These are phyloP conservation scores for Septoria petroselini DNA, from an alignment of 2,329 filamentous ascomycete genomes.

Conservation along the genomic window DNA sequence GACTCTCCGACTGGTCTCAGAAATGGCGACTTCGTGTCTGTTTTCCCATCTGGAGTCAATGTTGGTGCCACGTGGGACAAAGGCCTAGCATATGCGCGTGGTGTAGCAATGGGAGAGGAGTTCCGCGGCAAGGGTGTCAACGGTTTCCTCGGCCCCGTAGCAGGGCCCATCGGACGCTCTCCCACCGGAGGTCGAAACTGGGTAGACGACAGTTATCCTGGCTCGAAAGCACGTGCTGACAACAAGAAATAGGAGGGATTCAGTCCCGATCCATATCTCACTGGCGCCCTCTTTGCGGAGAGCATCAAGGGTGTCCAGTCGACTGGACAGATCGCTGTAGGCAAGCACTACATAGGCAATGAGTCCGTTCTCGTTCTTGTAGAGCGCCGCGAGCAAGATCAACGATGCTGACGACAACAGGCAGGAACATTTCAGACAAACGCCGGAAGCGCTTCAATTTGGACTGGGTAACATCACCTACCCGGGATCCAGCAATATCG, in stretches of 20 bases:
- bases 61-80: constrained; percentile 81
- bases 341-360: constrained; percentile 73
- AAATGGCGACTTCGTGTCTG: constrained; percentile 73
- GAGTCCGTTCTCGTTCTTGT: too few relatives aligned
- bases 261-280: constrained; percentile 71
- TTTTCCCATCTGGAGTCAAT: constrained; percentile 74
- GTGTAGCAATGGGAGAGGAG: constrained; percentile 70
- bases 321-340: constrained; percentile 76
- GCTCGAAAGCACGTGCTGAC: constrained; percentile 64
- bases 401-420: too few relatives aligned
- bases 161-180: constrained; percentile 67
- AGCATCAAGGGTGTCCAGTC: constrained; percentile 77
- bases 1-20: constrained; percentile 81
- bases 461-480: constrained; percentile 47
- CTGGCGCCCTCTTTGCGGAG: constrained; percentile 53
- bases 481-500: constrained; percentile 55
- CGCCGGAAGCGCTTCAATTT: constrained; percentile 48
- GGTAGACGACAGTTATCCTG: neutral
- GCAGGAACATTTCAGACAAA: constrained; percentile 69
- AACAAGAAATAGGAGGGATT: constrained; percentile 49
- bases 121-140: constrained; percentile 72
- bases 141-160: constrained; percentile 71
- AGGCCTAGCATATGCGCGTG: constrained; percentile 64
- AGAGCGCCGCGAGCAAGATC: too few relatives aligned
- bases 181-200: constrained; percentile 18